Evolutionary conservation across 352 stramenopile species (phyloP), one percentile per base, ranked within the genome.

Genomic region (Pythium dissimile): DNA sequence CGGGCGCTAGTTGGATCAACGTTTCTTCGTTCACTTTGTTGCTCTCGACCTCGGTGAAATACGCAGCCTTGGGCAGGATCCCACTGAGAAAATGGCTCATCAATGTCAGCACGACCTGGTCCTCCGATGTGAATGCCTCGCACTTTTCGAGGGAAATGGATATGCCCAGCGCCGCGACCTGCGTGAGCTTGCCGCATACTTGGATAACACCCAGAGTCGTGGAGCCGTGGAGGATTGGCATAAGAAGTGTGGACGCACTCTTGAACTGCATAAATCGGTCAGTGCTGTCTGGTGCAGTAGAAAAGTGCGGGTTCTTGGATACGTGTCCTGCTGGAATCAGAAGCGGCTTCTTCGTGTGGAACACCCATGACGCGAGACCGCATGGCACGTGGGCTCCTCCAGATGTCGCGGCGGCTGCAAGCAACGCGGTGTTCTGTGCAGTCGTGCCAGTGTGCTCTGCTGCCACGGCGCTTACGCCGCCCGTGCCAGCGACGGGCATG

Each of bases 1-100:
- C 77, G 2, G 79, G 77, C 0, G 79, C 79, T 4, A 92, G 46
- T 27, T 86, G 73, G 32, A 92, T 78, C 2, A 92, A 69, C 23
- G 79, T 89, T 50, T 88, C 79, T 63, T 92, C 82, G 63, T 89
- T 89, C 38, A 88, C 71, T 45, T 89, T 89, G 66, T 89, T 89
- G 62, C 77, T 87, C 52, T 88, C 82, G 1, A 92, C 77, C 28
- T 92, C 79, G 0, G 82, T 89, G 37, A 92, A 92, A 37, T 86
- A 89, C 41, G 79, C 66, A 2, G 87, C 75, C 48, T 89, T 92
- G 30, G 77, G 73, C 23, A 92, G 63, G 18, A 92, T 43, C 9
- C 77, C 79, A 49, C 82, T 81, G 16, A 71, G 63, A 18, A 88
- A 89, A 50, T 89, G 78, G 38, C 72, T 64, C 23, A 89, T 38